Evolutionary conservation across 345 rosid genomes (phyloP).

Genomic region (Gossypium raimondii): DNA sequence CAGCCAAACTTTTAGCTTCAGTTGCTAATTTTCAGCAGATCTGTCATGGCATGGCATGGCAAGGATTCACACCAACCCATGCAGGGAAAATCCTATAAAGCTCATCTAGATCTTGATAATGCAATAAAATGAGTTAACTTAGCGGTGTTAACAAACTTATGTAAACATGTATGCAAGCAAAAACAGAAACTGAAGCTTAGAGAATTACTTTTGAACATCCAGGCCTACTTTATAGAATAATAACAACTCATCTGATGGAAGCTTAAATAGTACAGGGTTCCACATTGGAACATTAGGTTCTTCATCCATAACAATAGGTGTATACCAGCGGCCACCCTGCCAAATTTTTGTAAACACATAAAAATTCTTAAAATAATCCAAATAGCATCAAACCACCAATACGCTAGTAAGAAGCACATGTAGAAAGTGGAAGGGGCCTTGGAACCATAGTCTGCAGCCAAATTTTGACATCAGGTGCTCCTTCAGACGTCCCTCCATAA

Average conservation of each 20-base stretch:
- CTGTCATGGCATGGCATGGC: too few species aligned
- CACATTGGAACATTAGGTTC: conserved; percentile 79
- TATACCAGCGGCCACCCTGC: conserved; percentile 68
- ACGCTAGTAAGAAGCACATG: not conserved
- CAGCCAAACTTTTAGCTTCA: too few species aligned
- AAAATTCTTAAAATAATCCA: not conserved
- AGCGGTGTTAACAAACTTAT: not conserved
- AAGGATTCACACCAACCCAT: too few species aligned
- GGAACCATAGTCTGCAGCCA: conserved; percentile 37
- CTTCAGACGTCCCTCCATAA: conserved; percentile 53
- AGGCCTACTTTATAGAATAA: conserved; percentile 85
- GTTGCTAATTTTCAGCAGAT: too few species aligned
- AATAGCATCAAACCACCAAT: not conserved
- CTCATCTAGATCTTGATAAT: too few species aligned
- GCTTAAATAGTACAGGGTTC: conserved; percentile 85
- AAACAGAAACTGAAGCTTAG: conserved; percentile 12
- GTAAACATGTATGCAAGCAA: not conserved
- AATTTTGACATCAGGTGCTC: conserved; percentile 64
- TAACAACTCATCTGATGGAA: conserved; percentile 69
- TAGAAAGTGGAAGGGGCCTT: too few species aligned
- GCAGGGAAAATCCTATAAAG: too few species aligned
- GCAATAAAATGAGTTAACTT: not conserved
- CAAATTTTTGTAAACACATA: not conserved
- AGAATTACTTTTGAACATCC: conserved; percentile 73
- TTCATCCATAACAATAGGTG: conserved; percentile 57